Percentiles rank a stretch among this genome's conserved stretches.
Evolutionary conservation across 140 eudicot genomes (phyloP).

Genomic region (Bidens hawaiensis): DNA sequence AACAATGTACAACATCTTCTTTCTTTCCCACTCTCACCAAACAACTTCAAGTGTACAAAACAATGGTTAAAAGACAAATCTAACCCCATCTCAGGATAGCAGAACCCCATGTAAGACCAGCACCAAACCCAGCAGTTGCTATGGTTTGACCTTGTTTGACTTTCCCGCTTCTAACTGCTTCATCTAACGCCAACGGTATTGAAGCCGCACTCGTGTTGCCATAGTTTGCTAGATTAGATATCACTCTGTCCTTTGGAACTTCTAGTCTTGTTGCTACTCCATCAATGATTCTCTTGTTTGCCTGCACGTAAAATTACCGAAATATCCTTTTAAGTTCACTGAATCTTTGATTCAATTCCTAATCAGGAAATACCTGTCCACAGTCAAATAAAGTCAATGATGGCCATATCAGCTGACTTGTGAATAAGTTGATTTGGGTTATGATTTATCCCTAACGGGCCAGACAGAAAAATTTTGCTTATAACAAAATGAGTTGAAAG

Average conservation of each 20-base stretch:
- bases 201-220: conserved; percentile 98
- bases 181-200: conserved; percentile 88
- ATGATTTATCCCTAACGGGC: not conserved
- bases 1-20: conserved; percentile 37
- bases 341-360: not conserved
- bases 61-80: conserved; percentile 20
- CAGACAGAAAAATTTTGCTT: too few species aligned
- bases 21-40: conserved; percentile 28
- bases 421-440: not conserved
- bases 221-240: conserved; percentile 78
- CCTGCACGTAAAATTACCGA: conserved; percentile 37
- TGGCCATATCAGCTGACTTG: not conserved
- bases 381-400: not conserved
- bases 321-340: not conserved
- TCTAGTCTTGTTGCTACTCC: conserved; percentile 83
- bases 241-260: conserved; percentile 70
- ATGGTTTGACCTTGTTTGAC: conserved; percentile 78
- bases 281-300: conserved; percentile 83
- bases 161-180: conserved; percentile 91
- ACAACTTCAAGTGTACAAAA: conserved; percentile 23
- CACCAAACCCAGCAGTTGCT: conserved; percentile 93
- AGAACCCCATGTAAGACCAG: conserved; percentile 92
- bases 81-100: conserved; percentile 88
- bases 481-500: too few species aligned
- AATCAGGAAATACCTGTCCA: not conserved